Evolutionary conservation across 2,329 filamentous ascomycete genomes (phyloP).

Genomic region (Elsinoe australis): DNA sequence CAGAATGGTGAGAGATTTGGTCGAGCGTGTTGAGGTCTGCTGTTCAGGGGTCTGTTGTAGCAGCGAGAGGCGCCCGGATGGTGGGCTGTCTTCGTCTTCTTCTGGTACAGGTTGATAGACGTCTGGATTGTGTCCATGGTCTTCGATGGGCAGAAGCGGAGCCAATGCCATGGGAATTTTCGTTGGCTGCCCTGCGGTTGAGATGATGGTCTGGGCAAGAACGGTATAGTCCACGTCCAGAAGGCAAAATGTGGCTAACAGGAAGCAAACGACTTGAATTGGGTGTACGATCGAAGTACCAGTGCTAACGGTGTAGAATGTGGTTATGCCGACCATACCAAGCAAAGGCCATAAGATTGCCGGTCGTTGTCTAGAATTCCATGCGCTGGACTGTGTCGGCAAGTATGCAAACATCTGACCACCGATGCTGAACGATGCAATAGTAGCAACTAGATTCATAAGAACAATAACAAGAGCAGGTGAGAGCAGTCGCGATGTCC

Average conservation of each 20-base stretch:
- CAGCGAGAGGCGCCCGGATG: not conserved
- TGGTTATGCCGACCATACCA: too few relatives aligned
- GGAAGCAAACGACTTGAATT: too few relatives aligned
- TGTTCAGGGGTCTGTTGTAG: not conserved
- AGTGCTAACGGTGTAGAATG: too few relatives aligned
- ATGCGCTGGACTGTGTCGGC: not conserved
- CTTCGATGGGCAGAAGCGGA: not conserved
- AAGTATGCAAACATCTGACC: constrained; percentile 10
- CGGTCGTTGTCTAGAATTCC: not conserved
- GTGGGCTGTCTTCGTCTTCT: not conserved
- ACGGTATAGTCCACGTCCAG: too few relatives aligned
- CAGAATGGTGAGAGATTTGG: constrained; percentile 2
- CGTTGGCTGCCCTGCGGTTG: not conserved
- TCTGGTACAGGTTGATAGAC: constrained; percentile 1
- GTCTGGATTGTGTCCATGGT: not conserved
- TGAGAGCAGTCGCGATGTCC: not conserved
- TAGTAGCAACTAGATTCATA: constrained; percentile 3
- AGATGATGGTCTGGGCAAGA: too few relatives aligned
- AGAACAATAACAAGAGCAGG: not conserved
- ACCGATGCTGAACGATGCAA: not conserved
- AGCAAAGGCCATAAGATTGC: too few relatives aligned
- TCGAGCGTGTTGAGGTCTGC: not conserved
- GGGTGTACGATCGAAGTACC: too few relatives aligned
- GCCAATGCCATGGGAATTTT: not conserved
- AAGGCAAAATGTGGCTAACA: too few relatives aligned